These are phyloP conservation scores for Magnaporthiopsis incrustans DNA, from an alignment of 2,329 filamentous ascomycete genomes.

Conservation along the genomic window DNA sequence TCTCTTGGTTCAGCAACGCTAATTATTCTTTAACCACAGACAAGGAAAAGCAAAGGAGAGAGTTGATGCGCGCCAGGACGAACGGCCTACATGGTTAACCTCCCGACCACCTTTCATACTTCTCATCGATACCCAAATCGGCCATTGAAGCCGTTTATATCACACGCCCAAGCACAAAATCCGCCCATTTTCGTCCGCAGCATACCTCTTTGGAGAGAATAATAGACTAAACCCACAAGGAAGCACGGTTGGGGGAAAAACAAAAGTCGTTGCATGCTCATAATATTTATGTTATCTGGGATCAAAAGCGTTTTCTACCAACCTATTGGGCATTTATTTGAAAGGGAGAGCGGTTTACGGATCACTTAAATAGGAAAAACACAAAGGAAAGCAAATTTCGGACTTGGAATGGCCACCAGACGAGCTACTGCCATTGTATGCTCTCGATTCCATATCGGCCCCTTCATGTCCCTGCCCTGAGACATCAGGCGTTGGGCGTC, in stretches of 20 bases:
- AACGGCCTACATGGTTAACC: conserved; percentile 37
- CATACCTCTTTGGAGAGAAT: background rate
- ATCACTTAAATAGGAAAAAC: background rate
- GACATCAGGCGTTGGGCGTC: too few species aligned
- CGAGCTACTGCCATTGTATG: background rate
- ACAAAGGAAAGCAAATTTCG: background rate
- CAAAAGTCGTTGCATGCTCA: background rate
- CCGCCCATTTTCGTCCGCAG: background rate
- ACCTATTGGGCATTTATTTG: background rate
- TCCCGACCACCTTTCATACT: background rate
- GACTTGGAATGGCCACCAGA: background rate
- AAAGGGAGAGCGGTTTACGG: background rate
- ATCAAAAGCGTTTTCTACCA: background rate
- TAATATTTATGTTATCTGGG: background rate
- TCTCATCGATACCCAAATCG: background rate
- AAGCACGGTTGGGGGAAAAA: background rate
- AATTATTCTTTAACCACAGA: conserved; percentile 29
- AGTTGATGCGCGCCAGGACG: conserved; percentile 58
- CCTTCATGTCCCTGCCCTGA: too few species aligned
- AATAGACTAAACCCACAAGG: background rate
- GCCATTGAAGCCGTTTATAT: background rate
- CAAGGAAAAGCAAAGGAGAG: conserved; percentile 60
- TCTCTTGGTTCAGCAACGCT: background rate
- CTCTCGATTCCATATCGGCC: too few species aligned
- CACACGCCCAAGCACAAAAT: background rate